Percentiles rank a stretch among this genome's conserved stretches.
These are phyloP conservation scores for Solanum hybrid DNA, from an alignment of 305 asterid species.

Conservation along the genomic window DNA sequence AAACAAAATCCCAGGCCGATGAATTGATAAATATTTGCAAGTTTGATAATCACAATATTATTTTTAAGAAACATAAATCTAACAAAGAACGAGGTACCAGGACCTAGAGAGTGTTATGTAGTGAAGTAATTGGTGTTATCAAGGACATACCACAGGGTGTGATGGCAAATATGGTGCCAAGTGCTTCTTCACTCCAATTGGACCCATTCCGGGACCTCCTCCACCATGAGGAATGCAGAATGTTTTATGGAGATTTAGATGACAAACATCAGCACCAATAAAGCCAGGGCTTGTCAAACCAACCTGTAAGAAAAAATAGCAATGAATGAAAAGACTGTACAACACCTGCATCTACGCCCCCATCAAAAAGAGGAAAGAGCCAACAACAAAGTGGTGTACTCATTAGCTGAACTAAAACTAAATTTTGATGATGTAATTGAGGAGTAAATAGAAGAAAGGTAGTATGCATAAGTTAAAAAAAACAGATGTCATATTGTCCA, in stretches of 20 bases:
- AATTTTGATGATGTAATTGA: background rate
- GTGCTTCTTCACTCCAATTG: conserved; percentile 92
- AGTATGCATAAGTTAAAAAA: background rate
- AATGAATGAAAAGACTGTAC: background rate
- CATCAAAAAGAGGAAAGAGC: background rate
- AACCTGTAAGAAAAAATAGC: conserved; percentile 39
- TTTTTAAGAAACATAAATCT: background rate
- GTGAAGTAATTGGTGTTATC: background rate
- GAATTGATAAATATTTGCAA: background rate
- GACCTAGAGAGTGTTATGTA: background rate
- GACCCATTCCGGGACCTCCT: conserved; percentile 99
- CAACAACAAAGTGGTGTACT: background rate
- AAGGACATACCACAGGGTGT: conserved; percentile 57
- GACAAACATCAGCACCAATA: conserved; percentile 96
- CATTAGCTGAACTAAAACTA: background rate
- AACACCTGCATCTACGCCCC: background rate
- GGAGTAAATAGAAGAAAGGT: background rate
- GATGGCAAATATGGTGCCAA: conserved; percentile 85
- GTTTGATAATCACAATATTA: background rate
- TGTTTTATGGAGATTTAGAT: conserved; percentile 92
- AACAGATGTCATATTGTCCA: background rate
- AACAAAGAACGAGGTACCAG: background rate
- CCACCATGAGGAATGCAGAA: conserved; percentile 98
- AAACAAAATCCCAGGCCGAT: background rate
- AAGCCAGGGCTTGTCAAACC: conserved; percentile 96